These are phyloP conservation scores for Stachybotrys chlorohalonatus DNA, from an alignment of 2,329 filamentous ascomycete species.

Conservation along the genomic window DNA sequence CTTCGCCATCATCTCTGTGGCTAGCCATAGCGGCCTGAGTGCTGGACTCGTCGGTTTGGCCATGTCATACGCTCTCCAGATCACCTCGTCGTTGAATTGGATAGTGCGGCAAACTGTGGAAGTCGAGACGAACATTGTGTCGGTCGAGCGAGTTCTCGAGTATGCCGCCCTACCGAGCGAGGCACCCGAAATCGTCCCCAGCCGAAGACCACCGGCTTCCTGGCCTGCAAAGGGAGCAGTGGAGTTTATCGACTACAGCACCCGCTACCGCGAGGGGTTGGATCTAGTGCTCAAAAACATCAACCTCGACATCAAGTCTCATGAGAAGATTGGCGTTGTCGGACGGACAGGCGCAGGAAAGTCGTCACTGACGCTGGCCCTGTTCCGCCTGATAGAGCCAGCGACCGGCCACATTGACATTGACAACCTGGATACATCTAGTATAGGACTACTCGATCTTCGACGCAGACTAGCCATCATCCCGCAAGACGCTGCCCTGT, in stretches of 20 bases:
- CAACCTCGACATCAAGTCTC: constrained; percentile 83
- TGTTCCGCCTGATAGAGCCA: constrained; percentile 95
- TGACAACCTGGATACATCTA: constrained; percentile 80
- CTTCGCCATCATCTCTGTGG: constrained; percentile 73
- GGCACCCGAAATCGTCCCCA: constrained; percentile 86
- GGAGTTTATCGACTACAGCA: constrained; percentile 88
- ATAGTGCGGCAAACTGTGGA: constrained; percentile 97
- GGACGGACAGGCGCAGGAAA: constrained; percentile 95
- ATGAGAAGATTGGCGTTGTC: constrained; percentile 97
- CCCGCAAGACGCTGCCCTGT: constrained; percentile 92
- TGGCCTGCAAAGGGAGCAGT: constrained; percentile 90
- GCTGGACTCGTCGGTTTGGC: constrained; percentile 79
- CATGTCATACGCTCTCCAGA: constrained; percentile 96
- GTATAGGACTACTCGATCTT: constrained; percentile 82
- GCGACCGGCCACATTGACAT: constrained; percentile 77
- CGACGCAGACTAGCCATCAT: constrained; percentile 90
- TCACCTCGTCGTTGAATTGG: constrained; percentile 97
- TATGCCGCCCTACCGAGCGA: constrained; percentile 88
- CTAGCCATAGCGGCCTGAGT: constrained; percentile 52
- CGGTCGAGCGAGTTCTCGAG: constrained; percentile 93
- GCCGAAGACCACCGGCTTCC: constrained; percentile 74
- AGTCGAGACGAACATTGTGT: constrained; percentile 99
- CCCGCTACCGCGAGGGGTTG: constrained; percentile 80
- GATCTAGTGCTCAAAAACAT: constrained; percentile 92
- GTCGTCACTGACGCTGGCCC: constrained; percentile 80